Evolutionary conservation across 1,139 yeast genomes (phyloP), one percentile per base, ranked within the genome.

Genomic region (Yamadazyma sp.): DNA sequence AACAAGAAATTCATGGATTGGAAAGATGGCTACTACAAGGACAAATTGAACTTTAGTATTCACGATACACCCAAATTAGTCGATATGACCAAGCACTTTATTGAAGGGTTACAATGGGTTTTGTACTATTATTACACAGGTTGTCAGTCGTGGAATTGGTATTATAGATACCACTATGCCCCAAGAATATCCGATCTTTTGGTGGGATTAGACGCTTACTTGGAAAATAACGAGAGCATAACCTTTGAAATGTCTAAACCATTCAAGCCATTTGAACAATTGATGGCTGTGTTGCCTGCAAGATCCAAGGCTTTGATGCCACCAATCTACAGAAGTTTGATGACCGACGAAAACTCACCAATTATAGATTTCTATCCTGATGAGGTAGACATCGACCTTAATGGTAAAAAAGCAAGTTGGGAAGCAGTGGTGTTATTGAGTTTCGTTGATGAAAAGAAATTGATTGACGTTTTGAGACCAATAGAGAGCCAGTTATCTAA

Each of bases 201-300:
- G 23, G 68, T 74, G 45, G 97, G 96, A 31, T 66, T 91, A 39
- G 74, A 77, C 33, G 78, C 75, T 39, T 64, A 74, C 42, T 54
- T 70, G 34, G 59, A 60, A n/a, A 49, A 56, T 6, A 54, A 55
- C n/a, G 61, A 61, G 27, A 58, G 58, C n/a, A 73, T 87, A 43
- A 61, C 69, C 24, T 91, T 91, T 55, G 80, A 83, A 15, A 62
- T 74, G 50, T 91, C 95, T 4, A 58, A 62, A 10, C 98, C 98
- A 0, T 89, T 92, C 66, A 79, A 73, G 44, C 98, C 99, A 8
- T 92, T 88, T 62, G 95, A 92, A 59, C 99, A 94, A 66, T 76
- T 94, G 54, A 92, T 94, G 99, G 95, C 97, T 11, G 98, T 94
- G 20, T 72, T 94, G 49, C 99, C 99, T 1, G 96, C 92, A 17